Percentiles rank a stretch among this genome's conserved stretches.
phyloP scores from a whole-genome alignment of 2,329 filamentous ascomycete genomes.

The Fusarium sp. region DNA sequence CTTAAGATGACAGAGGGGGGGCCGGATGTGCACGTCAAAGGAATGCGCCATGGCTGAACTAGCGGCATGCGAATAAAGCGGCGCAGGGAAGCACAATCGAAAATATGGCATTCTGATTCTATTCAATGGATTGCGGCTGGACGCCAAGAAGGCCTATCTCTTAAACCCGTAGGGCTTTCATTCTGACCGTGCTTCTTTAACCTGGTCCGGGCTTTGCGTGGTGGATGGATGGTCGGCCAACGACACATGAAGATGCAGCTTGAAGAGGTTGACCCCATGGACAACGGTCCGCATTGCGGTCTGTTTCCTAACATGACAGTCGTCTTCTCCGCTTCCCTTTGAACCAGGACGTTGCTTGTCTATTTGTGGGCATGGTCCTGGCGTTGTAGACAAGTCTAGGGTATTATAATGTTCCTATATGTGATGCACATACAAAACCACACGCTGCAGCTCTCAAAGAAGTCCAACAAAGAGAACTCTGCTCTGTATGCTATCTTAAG shows the following conservation, averaged over 20 bases:
- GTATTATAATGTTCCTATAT: constrained; percentile 29
- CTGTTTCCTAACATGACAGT: constrained; percentile 38
- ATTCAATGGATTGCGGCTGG: constrained; percentile 41
- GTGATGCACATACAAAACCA: constrained; percentile 39
- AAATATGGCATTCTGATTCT: constrained; percentile 37
- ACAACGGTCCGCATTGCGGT: constrained; percentile 40
- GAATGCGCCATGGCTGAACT: constrained; percentile 46
- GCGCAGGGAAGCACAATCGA: constrained; percentile 37
- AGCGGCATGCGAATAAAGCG: constrained; percentile 42
- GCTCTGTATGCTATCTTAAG: constrained; percentile 24
- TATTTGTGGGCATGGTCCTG: constrained; percentile 46
- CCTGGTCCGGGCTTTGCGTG: constrained; percentile 34
- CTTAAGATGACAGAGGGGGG: constrained; percentile 25
- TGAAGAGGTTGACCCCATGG: constrained; percentile 36
- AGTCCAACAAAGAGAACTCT: constrained; percentile 42
- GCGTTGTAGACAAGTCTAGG: constrained; percentile 35
- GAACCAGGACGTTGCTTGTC: constrained; percentile 44
- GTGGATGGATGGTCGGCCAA: constrained; percentile 36
- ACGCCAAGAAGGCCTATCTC: constrained; percentile 39
- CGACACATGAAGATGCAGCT: constrained; percentile 47
- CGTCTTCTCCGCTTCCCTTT: constrained; percentile 33
- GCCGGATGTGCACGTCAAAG: constrained; percentile 39
- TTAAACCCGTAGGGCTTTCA: constrained; percentile 28
- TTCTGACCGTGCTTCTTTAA: constrained; percentile 36
- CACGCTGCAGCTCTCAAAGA: constrained; percentile 44